phyloP scores from a whole-genome alignment of 331 rosid species.

The Dryas integrifolia region DNA sequence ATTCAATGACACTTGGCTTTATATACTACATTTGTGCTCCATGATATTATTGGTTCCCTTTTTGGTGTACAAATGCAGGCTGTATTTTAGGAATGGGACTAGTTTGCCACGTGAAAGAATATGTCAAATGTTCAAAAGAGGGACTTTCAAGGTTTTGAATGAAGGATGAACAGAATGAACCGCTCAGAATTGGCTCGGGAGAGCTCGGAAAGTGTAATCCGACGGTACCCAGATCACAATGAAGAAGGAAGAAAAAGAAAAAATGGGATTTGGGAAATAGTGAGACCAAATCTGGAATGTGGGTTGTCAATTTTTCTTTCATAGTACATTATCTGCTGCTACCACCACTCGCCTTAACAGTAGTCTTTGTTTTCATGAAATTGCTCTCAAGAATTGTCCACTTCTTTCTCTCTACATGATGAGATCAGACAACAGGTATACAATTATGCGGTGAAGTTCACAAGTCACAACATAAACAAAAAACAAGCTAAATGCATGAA shows the following conservation, averaged over 20 bases:
- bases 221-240: conserved; percentile 31
- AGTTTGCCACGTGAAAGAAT: conserved; percentile 26
- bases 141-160: conserved; percentile 35
- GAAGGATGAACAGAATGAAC: conserved; percentile 40
- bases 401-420: conserved; percentile 35
- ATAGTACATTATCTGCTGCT: conserved; percentile 22
- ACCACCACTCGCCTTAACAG: conserved; percentile 29
- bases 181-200: conserved; percentile 32
- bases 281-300: conserved; percentile 39
- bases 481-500: conserved; percentile 23
- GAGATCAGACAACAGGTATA: conserved; percentile 22
- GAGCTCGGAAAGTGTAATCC: conserved; percentile 22
- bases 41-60: conserved; percentile 35
- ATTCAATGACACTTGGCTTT: conserved; percentile 22
- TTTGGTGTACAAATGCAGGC: conserved; percentile 36
- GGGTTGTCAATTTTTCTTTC: conserved; percentile 27
- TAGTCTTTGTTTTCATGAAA: conserved; percentile 20
- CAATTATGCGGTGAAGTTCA: conserved; percentile 21
- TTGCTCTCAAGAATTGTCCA: conserved; percentile 37
- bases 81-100: conserved; percentile 26
- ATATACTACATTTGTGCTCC: conserved; percentile 25
- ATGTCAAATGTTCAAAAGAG: conserved; percentile 30
- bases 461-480: conserved; percentile 6
- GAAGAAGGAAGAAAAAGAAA: conserved; percentile 32
- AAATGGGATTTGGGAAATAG: conserved; percentile 42